These are phyloP conservation scores for Ceratocystis cubensis DNA, from an alignment of 2,329 filamentous ascomycete species.

Conservation along the genomic window DNA sequence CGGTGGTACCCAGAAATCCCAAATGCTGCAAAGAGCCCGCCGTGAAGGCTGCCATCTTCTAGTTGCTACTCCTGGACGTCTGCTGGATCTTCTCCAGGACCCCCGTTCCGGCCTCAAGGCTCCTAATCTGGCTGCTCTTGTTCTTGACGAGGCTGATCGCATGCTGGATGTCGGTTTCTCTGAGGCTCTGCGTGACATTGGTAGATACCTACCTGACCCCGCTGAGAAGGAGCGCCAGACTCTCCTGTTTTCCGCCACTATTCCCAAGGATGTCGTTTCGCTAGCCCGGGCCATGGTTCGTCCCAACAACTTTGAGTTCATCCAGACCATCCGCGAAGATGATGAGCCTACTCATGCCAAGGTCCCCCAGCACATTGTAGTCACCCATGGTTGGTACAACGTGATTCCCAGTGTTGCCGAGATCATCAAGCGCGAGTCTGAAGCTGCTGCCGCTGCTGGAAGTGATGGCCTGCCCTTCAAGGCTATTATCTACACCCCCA, in stretches of 20 bases:
- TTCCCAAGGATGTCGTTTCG: slow-evolving; percentile 68
- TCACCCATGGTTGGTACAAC: slow-evolving; percentile 59
- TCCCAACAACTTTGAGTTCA: slow-evolving; percentile 66
- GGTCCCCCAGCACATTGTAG: slow-evolving; percentile 67
- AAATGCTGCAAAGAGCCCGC: slow-evolving; percentile 56
- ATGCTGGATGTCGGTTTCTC: slow-evolving; percentile 93
- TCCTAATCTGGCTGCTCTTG: slow-evolving; percentile 77
- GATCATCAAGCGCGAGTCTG: slow-evolving; percentile 50
- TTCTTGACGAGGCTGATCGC: slow-evolving; percentile 93
- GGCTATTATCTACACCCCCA: slow-evolving; percentile 86
- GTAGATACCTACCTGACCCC: slow-evolving; percentile 49
- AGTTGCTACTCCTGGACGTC: slow-evolving; percentile 77
- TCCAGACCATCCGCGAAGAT: slow-evolving; percentile 73
- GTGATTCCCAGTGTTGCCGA: slow-evolving; percentile 65
- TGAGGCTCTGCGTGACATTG: slow-evolving; percentile 50
- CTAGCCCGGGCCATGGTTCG: slow-evolving; percentile 71
- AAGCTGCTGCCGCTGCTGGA: slow-evolving; percentile 32
- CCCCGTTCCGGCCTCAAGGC: slow-evolving; percentile 49
- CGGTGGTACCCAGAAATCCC: slow-evolving; percentile 69
- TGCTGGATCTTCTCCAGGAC: slow-evolving; percentile 70
- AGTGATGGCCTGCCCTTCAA: slow-evolving; percentile 56
- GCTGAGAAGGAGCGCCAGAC: slow-evolving; percentile 63
- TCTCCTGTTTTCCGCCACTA: slow-evolving; percentile 88
- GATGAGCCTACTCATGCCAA: slow-evolving; percentile 75
- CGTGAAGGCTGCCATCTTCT: slow-evolving; percentile 73